Evolutionary conservation across 345 rosid species (phyloP).

Genomic region (Cardamine occulta): DNA sequence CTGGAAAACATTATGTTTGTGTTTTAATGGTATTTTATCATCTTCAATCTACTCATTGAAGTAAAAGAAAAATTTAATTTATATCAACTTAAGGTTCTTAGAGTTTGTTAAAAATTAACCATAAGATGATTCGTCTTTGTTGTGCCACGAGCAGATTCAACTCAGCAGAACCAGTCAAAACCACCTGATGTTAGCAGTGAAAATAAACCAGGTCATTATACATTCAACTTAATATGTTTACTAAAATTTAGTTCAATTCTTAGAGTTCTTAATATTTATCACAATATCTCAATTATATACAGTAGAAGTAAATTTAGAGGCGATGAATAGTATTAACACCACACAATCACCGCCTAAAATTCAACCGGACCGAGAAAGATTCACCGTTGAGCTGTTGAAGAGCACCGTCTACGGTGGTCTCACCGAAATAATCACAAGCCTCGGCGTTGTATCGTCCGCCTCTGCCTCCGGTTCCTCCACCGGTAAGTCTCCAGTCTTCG

Average conservation of each 20-base stretch:
- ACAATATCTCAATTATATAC: background rate
- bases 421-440: slow-evolving; percentile 76
- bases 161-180: background rate
- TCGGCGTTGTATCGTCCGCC: slow-evolving; percentile 82
- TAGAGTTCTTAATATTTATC: background rate
- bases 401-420: slow-evolving; percentile 90
- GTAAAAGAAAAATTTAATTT: background rate
- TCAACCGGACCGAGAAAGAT: slow-evolving; percentile 19
- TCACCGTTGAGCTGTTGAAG: slow-evolving; percentile 62
- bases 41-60: background rate
- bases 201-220: background rate
- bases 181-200: background rate
- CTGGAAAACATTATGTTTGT: background rate
- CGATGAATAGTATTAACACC: background rate
- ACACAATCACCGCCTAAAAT: slow-evolving; percentile 10
- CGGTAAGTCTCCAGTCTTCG: slow-evolving; percentile 48
- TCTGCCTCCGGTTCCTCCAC: slow-evolving; percentile 77
- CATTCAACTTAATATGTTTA: background rate
- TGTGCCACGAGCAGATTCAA: background rate
- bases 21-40: background rate
- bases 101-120: background rate
- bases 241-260: background rate
- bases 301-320: slow-evolving; percentile 13
- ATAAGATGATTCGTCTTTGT: background rate
- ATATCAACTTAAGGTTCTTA: background rate